Evolutionary conservation across 768 basidiomycete species (phyloP).

Genomic region (Mrakia blollopis): DNA sequence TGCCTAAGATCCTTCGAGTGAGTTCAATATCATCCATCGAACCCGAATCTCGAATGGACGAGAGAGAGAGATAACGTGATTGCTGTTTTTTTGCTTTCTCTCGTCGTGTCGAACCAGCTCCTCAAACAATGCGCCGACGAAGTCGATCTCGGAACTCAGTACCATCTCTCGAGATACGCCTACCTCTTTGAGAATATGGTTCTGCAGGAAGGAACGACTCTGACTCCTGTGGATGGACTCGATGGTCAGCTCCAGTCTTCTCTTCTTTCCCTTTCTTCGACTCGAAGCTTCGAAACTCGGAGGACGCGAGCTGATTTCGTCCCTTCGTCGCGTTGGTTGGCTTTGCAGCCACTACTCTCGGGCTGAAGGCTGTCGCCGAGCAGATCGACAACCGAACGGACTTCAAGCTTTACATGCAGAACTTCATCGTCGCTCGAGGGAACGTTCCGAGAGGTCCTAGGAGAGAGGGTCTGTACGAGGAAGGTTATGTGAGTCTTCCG

Average conservation of each 20-base stretch:
- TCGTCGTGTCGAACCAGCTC: conserved; percentile 50
- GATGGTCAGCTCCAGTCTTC: conserved; percentile 41
- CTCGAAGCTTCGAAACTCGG: too few relatives aligned
- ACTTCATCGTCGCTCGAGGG: conserved; percentile 86
- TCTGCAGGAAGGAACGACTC: conserved; percentile 76
- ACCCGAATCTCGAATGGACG: too few relatives aligned
- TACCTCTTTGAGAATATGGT: conserved; percentile 89
- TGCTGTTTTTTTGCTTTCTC: too few relatives aligned
- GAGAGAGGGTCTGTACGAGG: conserved; percentile 81
- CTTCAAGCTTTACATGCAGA: conserved; percentile 96
- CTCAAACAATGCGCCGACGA: conserved; percentile 95
- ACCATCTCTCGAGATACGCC: conserved; percentile 89
- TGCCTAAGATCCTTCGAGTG: conserved; percentile 87
- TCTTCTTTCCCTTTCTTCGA: not conserved
- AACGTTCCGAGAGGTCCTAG: conserved; percentile 61
- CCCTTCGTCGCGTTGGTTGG: not conserved
- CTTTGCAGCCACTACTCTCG: conserved; percentile 49
- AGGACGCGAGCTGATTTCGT: too few relatives aligned
- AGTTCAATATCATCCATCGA: too few relatives aligned
- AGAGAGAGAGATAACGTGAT: too few relatives aligned
- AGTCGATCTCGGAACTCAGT: conserved; percentile 95
- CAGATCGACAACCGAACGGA: conserved; percentile 90
- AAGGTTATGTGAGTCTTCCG: conserved; percentile 78
- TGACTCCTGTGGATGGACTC: conserved; percentile 56
- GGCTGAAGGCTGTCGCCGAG: conserved; percentile 80